Conservation (phyloP, 495 filamentous ascomycete species). For the Copromyces sp. region DNA sequence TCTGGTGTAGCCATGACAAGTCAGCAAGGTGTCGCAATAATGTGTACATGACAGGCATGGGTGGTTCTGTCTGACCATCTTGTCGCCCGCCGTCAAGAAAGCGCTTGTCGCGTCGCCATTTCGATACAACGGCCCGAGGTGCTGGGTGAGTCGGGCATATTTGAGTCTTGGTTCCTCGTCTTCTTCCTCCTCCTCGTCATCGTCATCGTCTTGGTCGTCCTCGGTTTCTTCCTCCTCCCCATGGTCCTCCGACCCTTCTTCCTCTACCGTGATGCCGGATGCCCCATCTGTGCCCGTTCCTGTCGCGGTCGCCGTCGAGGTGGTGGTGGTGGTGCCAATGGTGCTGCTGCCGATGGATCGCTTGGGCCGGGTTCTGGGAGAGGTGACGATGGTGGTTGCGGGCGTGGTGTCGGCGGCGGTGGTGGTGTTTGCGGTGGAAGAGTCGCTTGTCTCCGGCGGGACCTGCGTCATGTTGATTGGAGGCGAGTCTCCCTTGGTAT, state of each 20-base stretch:
- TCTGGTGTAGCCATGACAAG: slow-evolving; percentile 35
- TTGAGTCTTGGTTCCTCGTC: slow-evolving; percentile 96
- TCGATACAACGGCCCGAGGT: slow-evolving; percentile 70
- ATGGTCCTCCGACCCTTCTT: slow-evolving; percentile 5
- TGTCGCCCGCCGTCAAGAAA: slow-evolving; percentile 84
- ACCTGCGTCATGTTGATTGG: slow-evolving; percentile 36
- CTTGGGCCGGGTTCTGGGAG: neutral
- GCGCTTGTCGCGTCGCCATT: slow-evolving; percentile 91
- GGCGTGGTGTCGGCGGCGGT: slow-evolving; percentile 1
- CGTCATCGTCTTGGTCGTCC: slow-evolving; percentile 43
- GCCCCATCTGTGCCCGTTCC: slow-evolving; percentile 1
- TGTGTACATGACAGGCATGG: neutral
- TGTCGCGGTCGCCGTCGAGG: neutral
- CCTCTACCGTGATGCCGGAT: neutral
- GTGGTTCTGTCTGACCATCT: slow-evolving; percentile 58
- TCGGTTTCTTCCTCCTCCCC: slow-evolving; percentile 16
- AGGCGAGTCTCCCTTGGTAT: slow-evolving; percentile 9
- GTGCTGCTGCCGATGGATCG: neutral
- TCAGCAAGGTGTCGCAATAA: neutral
- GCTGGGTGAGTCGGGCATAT: slow-evolving; percentile 74
- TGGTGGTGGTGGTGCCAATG: neutral
- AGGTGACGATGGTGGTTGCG: neutral
- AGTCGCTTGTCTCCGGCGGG: slow-evolving; percentile 31
- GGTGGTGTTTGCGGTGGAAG: neutral
- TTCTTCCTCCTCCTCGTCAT: slow-evolving; percentile 73